These are phyloP conservation scores for Tephrocybe rancida DNA, from an alignment of 768 basidiomycete species.

Conservation along the genomic window DNA sequence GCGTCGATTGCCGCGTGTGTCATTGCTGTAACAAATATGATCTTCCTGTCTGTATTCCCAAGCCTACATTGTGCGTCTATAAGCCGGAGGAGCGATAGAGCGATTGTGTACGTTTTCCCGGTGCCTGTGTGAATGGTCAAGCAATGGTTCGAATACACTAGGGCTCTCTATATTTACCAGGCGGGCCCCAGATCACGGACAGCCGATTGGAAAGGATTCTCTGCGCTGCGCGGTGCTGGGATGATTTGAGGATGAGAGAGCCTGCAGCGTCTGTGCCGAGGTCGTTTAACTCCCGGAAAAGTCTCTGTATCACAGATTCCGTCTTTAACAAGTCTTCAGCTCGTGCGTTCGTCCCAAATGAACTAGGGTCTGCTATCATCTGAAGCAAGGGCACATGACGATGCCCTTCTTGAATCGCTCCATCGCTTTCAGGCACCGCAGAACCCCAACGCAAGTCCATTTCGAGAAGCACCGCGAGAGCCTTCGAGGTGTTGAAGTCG, in stretches of 20 bases:
- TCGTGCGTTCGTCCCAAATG: conserved; percentile 33
- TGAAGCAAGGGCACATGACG: conserved; percentile 42
- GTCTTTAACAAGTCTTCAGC: conserved; percentile 33
- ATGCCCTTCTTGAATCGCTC: conserved; percentile 11
- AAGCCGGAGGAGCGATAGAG: conserved; percentile 47
- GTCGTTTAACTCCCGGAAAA: conserved; percentile 39
- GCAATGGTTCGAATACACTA: neutral
- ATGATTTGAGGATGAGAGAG: conserved; percentile 44
- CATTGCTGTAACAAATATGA: conserved; percentile 52
- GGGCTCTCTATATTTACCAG: conserved; percentile 29
- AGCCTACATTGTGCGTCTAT: conserved; percentile 41
- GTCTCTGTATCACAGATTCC: conserved; percentile 39
- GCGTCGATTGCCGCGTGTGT: conserved; percentile 58
- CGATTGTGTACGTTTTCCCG: conserved; percentile 55
- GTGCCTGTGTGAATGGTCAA: conserved; percentile 35
- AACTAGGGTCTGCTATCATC: conserved; percentile 42
- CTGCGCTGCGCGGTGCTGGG: conserved; percentile 46
- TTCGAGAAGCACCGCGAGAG: conserved; percentile 47
- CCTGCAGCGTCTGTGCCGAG: conserved; percentile 37
- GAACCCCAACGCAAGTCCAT: conserved; percentile 39
- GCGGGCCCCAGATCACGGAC: conserved; percentile 54
- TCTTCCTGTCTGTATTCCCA: conserved; percentile 29
- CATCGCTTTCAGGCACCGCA: conserved; percentile 12
- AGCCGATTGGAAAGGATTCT: conserved; percentile 45
- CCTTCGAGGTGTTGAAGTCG: conserved; percentile 53